These are phyloP conservation scores for Malassezia japonica DNA, from an alignment of 1,284 basidiomycete genomes.

Conservation along the genomic window DNA sequence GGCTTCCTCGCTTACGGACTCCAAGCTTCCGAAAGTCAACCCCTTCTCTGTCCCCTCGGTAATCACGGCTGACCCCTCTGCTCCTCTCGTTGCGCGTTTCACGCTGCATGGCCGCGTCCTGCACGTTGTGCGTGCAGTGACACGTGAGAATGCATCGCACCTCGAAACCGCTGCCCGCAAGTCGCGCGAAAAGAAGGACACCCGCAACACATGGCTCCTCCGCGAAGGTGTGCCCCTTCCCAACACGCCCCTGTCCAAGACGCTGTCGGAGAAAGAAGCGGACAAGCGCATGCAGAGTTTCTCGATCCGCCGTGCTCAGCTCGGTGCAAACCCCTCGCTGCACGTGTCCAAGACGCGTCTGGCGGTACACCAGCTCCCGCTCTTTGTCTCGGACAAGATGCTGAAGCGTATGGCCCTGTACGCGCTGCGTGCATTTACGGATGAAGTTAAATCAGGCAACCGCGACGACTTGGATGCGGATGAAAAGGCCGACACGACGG, in stretches of 20 bases:
- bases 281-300: slow-evolving; percentile 39
- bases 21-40: slow-evolving; percentile 18
- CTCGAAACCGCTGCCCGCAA: slow-evolving; percentile 76
- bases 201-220: slow-evolving; percentile 88
- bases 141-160: slow-evolving; percentile 72
- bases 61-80: slow-evolving; percentile 80
- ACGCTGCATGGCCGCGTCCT: slow-evolving; percentile 87
- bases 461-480: slow-evolving; percentile 62
- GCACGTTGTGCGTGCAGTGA: slow-evolving; percentile 81
- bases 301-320: slow-evolving; percentile 35
- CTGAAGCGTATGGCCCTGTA: slow-evolving; percentile 78
- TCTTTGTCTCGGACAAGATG: slow-evolving; percentile 77
- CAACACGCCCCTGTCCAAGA: slow-evolving; percentile 24
- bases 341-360: slow-evolving; percentile 90
- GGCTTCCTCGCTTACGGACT: background rate
- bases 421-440: slow-evolving; percentile 67
- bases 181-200: slow-evolving; percentile 75
- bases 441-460: slow-evolving; percentile 62
- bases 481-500: slow-evolving; percentile 56
- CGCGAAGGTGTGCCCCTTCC: slow-evolving; percentile 60
- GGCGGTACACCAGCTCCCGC: slow-evolving; percentile 80
- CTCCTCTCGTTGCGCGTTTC: slow-evolving; percentile 68
- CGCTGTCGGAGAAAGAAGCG: slow-evolving; percentile 27
- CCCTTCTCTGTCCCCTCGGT: slow-evolving; percentile 43
- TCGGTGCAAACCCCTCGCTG: slow-evolving; percentile 76